phyloP scores from a whole-genome alignment of 139 green algal species.

The Klebsormidium nitens region DNA sequence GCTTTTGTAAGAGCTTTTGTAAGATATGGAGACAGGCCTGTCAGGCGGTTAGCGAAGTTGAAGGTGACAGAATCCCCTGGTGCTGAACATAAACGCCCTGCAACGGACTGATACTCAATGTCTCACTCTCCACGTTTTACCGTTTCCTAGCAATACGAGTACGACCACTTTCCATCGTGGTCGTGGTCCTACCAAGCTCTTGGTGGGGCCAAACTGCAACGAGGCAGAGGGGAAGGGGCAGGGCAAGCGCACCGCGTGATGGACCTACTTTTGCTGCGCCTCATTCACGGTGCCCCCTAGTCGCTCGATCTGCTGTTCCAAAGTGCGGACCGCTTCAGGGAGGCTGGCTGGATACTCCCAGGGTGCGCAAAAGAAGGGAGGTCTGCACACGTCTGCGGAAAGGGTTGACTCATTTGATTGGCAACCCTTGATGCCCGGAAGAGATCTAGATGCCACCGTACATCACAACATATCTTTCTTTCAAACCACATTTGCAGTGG shows the following conservation, averaged over 20 bases:
- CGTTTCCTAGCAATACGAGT: no score
- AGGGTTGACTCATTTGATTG: neutral
- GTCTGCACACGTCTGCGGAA: neutral
- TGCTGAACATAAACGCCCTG: no score
- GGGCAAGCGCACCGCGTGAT: neutral
- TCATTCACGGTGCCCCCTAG: neutral
- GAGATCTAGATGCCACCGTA: no score
- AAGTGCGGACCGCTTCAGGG: neutral
- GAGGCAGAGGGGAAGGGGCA: neutral
- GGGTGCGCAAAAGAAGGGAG: constrained; percentile 3
- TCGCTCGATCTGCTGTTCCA: neutral
- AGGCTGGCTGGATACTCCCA: constrained; percentile 17
- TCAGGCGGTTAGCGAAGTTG: no score
- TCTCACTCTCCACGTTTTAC: no score
- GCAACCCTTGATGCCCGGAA: no score
- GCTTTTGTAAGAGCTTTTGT: no score
- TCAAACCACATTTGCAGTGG: no score
- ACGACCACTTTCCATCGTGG: neutral
- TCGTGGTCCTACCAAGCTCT: neutral
- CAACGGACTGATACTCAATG: no score
- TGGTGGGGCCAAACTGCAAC: neutral
- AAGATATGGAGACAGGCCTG: no score
- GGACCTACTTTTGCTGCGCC: constrained; percentile 1
- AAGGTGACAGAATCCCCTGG: no score
- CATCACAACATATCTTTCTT: no score